Percentiles rank a stretch among this genome's conserved stretches.
phyloP scores from a whole-genome alignment of 1,284 basidiomycete genomes.

The Porogramme epimiltina region DNA sequence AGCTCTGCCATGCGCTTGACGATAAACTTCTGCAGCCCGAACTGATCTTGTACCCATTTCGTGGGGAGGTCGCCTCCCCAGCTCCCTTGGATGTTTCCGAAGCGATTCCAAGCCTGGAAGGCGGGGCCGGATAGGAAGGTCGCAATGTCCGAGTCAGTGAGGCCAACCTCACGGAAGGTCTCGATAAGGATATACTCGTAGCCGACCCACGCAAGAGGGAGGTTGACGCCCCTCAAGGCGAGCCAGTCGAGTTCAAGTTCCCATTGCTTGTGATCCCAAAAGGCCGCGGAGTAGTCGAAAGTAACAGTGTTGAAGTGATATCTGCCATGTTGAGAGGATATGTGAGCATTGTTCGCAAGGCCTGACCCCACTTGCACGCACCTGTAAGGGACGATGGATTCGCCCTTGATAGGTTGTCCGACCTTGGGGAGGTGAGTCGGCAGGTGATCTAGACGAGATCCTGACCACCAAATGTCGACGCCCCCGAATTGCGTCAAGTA shows the following conservation, averaged over 20 bases:
- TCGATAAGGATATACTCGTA: conserved; percentile 42
- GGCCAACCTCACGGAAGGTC: conserved; percentile 41
- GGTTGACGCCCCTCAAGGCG: conserved; percentile 44
- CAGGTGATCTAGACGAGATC: conserved; percentile 38
- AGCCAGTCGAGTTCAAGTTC: conserved; percentile 47
- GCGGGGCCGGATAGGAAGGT: conserved; percentile 43
- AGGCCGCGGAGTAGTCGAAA: conserved; percentile 44
- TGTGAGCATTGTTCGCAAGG: neutral
- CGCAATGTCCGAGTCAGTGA: conserved; percentile 37
- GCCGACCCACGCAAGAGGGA: conserved; percentile 46
- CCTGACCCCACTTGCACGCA: conserved; percentile 16
- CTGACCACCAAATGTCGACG: conserved; percentile 47
- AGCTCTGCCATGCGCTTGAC: conserved; percentile 44
- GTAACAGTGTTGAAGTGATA: conserved; percentile 49
- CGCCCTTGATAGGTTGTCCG: conserved; percentile 32
- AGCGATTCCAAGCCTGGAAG: conserved; percentile 46
- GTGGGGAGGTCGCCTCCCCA: conserved; percentile 39
- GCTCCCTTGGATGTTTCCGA: conserved; percentile 44
- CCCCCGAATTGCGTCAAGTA: conserved; percentile 40
- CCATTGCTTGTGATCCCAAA: conserved; percentile 45
- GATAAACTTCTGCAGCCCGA: conserved; percentile 39
- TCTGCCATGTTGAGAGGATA: conserved; percentile 16
- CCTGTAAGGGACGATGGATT: conserved; percentile 40
- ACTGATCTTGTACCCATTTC: conserved; percentile 44
- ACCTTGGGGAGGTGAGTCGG: conserved; percentile 33